Evolutionary conservation across 2,329 filamentous ascomycete species (phyloP), one percentile per base, ranked within the genome.

Genomic region (Pestalotiopsis fici): DNA sequence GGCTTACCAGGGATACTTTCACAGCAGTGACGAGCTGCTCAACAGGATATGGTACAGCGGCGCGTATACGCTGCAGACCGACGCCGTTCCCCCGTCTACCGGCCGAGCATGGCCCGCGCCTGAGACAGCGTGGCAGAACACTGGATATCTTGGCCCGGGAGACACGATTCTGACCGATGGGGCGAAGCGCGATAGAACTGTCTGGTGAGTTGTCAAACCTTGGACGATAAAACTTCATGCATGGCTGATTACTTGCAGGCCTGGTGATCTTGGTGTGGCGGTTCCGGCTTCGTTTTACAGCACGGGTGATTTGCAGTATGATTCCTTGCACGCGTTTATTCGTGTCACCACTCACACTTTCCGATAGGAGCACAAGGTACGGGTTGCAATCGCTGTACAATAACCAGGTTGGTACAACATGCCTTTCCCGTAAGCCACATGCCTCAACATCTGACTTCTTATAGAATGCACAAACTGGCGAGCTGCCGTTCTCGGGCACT

Each of bases 31-130:
- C 55, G 80, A 85, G 39, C 72, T 86, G 12, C 79, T 88, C 28
- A 87, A 87, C 68, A 80, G 81, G 11, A 85, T 87, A 60, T 88
- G 86, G 86, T 88, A 88, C 69, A 83, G 81, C 54, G 86, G 83
- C 4, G 84, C 84, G 6, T 87, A 85, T 69, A 88, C 86, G 0
- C 71, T 87, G 39, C 86, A 86, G 59, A 69, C 72, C 5, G 71
- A 74, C 66, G 73, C 75, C 1, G 66, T 76, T 39, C 65, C 68
- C 61, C 74, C 74, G 21, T 64, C 43, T 13, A 76, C 74, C 12
- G 75, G 75, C n/a, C 67, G 75, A 66, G 60, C 62, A 7, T 76
- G 74, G 74, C 74, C 74, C 35, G 61, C 79, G 27, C 75, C 75
- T 11, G 68, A 54, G 27, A 72, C 71, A 4, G 82, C 78, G 12